These are phyloP conservation scores for Rhizophora apiculata DNA, from an alignment of 345 rosid genomes.

Conservation along the genomic window DNA sequence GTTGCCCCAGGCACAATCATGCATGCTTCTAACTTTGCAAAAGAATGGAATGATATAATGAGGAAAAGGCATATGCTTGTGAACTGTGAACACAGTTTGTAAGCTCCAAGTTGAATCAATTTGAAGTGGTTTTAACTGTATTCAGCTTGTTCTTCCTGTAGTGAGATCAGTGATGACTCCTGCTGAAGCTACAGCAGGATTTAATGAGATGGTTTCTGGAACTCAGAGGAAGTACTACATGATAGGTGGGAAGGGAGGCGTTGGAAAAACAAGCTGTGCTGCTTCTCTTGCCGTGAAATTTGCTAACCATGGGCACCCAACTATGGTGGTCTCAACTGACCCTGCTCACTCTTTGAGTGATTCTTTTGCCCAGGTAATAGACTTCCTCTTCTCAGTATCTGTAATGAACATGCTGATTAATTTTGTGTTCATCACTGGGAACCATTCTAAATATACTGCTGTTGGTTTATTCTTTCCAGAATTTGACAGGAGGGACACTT, in stretches of 20 bases:
- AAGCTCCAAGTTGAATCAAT: constrained; percentile 2
- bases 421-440: no score
- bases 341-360: constrained; percentile 87
- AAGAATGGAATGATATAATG: neutral
- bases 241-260: constrained; percentile 84
- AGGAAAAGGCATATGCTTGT: neutral
- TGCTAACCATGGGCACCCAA: constrained; percentile 74
- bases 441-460: neutral
- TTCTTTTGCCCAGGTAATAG: constrained; percentile 63
- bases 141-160: constrained; percentile 23
- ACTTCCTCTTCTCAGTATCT: neutral
- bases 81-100: neutral
- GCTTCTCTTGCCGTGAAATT: constrained; percentile 84
- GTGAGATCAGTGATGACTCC: constrained; percentile 53
- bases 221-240: constrained; percentile 55
- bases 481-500: constrained; percentile 64
- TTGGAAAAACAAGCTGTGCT: constrained; percentile 86
- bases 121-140: constrained; percentile 6
- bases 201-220: constrained; percentile 50
- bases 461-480: constrained; percentile 33
- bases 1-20: neutral
- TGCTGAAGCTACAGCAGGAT: constrained; percentile 39
- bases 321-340: constrained; percentile 78
- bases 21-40: neutral
- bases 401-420: neutral